phyloP scores from a whole-genome alignment of 495 filamentous ascomycete species.

The Trichoderma gamsii region DNA sequence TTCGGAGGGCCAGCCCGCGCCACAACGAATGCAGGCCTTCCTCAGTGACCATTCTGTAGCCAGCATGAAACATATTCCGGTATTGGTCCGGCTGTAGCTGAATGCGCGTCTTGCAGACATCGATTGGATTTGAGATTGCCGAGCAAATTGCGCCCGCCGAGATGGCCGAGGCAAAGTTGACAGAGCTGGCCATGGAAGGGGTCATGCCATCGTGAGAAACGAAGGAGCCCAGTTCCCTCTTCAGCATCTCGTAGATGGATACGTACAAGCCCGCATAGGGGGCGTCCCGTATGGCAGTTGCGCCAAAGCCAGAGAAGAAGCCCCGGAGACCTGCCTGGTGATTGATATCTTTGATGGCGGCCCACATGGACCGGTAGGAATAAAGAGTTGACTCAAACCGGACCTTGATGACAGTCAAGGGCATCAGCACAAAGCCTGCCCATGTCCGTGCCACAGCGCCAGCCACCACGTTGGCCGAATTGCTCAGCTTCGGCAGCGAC shows the following conservation, averaged over 20 bases:
- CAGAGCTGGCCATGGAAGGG: slow-evolving; percentile 51
- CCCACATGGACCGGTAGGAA: slow-evolving; percentile 68
- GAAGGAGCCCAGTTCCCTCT: slow-evolving; percentile 49
- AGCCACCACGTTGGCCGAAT: slow-evolving; percentile 75
- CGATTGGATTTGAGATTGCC: slow-evolving; percentile 89
- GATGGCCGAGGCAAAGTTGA: slow-evolving; percentile 80
- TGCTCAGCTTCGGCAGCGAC: slow-evolving; percentile 71
- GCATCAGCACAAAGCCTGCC: slow-evolving; percentile 90
- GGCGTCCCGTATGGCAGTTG: slow-evolving; percentile 87
- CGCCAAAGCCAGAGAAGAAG: slow-evolving; percentile 90
- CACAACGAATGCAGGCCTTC: slow-evolving; percentile 78
- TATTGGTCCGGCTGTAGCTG: slow-evolving; percentile 84
- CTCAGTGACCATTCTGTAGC: slow-evolving; percentile 66
- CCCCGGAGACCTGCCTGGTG: slow-evolving; percentile 68
- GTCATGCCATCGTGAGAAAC: slow-evolving; percentile 26
- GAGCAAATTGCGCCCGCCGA: slow-evolving; percentile 77
- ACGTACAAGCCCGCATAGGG: slow-evolving; percentile 96
- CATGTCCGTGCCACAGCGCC: slow-evolving; percentile 77
- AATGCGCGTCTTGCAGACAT: slow-evolving; percentile 90
- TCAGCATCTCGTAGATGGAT: slow-evolving; percentile 86
- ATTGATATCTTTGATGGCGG: slow-evolving; percentile 69
- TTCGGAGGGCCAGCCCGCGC: slow-evolving; percentile 80
- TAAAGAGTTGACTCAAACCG: slow-evolving; percentile 86
- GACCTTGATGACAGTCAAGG: slow-evolving; percentile 93
- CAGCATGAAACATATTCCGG: slow-evolving; percentile 75